Base-by-base conservation (phyloP, 305 asterid species). In the Fraxinus angustifolia region DNA sequence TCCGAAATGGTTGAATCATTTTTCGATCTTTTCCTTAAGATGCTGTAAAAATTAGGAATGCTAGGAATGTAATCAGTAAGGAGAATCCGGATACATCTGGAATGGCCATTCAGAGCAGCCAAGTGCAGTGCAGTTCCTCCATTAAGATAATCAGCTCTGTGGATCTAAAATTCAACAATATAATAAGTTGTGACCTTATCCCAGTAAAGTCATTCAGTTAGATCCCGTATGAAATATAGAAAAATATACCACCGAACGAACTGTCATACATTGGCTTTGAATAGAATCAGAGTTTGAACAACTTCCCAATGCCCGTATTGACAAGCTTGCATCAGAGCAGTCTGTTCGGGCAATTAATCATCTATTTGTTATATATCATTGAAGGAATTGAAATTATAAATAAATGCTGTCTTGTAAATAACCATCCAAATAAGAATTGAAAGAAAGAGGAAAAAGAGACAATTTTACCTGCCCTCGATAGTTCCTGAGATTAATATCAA, bases 291-390 rank as follows among this genome's bases (percentile, higher is more conserved):
- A 23, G 92, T 92, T 92, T 89, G 98, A 86, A 91, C 97, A 81
- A 92, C 97, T 85, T 94, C 98, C 98, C 98, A 94, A 67, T 94
- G 97, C 77, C 98, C 97, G 85, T 88, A 91, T 85, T 92, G 97
- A 82, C 97, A 94, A 83, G 97, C 98, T 92, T 92, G 98, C 98
- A 94, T 94, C 92, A 94, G 78, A 68, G 98, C 97, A 68, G 97
- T 94, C 98, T 94, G 91, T 86, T 84, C 73, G 26, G 71, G 30
- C 33, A 23, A 85, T 70, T 76, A 82, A 62, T 35, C 68, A 45
- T 42, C 68, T 11, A 17, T 75, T 28, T 28, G 11, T 4, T 45
- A 17, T 28, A 4, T 1, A 48, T 38, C 17, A 48, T 76, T 33
- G 11, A 79, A 35, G 31, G 6, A 73, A 77, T 65, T 50, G 16